A percentile compares a stretch with the other conserved stretches of the same genome.
phyloP scores from a whole-genome alignment of 1,284 basidiomycete genomes.

The Phlebopus sp. region DNA sequence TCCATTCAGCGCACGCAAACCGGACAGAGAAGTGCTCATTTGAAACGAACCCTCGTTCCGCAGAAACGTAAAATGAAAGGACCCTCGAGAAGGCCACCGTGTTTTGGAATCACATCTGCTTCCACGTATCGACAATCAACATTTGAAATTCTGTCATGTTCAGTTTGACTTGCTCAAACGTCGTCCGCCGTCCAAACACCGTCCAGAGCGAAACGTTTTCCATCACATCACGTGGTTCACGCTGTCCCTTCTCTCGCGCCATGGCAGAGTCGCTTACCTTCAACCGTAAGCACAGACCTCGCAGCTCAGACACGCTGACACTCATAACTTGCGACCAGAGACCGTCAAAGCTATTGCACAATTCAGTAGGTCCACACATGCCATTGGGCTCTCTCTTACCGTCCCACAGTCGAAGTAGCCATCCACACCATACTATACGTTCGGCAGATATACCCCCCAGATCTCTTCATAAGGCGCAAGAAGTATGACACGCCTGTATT shows the following conservation, averaged over 20 bases:
- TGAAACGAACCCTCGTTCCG: too few relatives aligned
- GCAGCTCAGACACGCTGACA: background rate
- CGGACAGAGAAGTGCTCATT: too few relatives aligned
- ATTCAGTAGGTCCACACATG: constrained; percentile 49
- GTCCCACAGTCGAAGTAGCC: constrained; percentile 78
- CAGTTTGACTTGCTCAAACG: too few relatives aligned
- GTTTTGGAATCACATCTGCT: too few relatives aligned
- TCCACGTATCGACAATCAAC: too few relatives aligned
- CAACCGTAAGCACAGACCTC: constrained; percentile 35
- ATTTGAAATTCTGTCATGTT: too few relatives aligned
- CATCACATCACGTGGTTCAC: too few relatives aligned
- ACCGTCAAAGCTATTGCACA: constrained; percentile 58
- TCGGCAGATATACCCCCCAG: constrained; percentile 85
- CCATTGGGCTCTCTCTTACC: constrained; percentile 2
- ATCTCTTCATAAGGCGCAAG: constrained; percentile 81
- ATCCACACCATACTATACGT: constrained; percentile 91
- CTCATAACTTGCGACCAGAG: constrained; percentile 39
- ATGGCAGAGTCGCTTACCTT: constrained; percentile 30
- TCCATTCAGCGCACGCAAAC: too few relatives aligned
- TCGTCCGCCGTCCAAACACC: background rate
- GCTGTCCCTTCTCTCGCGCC: background rate
- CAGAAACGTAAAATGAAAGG: too few relatives aligned
- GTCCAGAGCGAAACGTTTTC: too few relatives aligned
- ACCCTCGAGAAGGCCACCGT: too few relatives aligned
- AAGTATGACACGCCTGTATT: constrained; percentile 90